Evolutionary conservation across 73 alveolate genomes (phyloP).

Genomic region (Symbiodinium pilosum): DNA sequence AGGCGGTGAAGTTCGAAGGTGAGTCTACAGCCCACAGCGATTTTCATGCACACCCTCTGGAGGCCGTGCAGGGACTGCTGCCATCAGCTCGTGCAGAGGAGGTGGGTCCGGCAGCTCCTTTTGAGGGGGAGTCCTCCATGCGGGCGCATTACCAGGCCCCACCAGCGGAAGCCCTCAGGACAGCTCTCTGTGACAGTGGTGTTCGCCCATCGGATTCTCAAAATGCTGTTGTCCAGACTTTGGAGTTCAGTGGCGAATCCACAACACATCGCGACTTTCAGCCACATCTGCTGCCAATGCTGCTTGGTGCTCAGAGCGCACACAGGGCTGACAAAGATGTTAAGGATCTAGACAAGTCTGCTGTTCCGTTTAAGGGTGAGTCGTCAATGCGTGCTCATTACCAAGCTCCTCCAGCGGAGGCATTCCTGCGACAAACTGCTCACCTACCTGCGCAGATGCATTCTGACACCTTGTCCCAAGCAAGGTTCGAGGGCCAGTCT

Average conservation of each 20-base stretch:
- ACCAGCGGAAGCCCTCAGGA: neutral
- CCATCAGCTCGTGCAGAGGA: neutral
- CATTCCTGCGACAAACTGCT: too few species aligned
- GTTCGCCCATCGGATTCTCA: neutral
- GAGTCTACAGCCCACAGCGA: neutral
- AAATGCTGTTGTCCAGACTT: neutral
- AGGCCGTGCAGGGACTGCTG: neutral
- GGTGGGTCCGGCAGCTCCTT: neutral
- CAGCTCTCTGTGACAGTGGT: neutral
- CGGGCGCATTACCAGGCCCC: constrained; percentile 25
- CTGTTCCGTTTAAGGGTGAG: neutral
- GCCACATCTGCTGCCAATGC: neutral
- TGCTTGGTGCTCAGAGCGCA: neutral
- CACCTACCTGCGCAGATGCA: too few species aligned
- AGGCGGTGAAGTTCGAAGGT: constrained; percentile 15
- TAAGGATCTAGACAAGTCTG: neutral
- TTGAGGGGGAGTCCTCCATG: constrained; percentile 31
- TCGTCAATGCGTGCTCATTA: constrained; percentile 5
- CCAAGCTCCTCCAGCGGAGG: neutral
- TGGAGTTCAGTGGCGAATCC: neutral
- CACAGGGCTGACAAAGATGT: neutral
- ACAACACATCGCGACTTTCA: neutral
- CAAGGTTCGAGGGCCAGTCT: constrained; percentile 80
- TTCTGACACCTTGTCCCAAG: too few species aligned
- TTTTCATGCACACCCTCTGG: neutral